Percentiles rank a stretch among this genome's conserved stretches.
Evolutionary conservation across 1,139 yeast genomes (phyloP).

Genomic region (Hemisphaericaspora lyxosophila): DNA sequence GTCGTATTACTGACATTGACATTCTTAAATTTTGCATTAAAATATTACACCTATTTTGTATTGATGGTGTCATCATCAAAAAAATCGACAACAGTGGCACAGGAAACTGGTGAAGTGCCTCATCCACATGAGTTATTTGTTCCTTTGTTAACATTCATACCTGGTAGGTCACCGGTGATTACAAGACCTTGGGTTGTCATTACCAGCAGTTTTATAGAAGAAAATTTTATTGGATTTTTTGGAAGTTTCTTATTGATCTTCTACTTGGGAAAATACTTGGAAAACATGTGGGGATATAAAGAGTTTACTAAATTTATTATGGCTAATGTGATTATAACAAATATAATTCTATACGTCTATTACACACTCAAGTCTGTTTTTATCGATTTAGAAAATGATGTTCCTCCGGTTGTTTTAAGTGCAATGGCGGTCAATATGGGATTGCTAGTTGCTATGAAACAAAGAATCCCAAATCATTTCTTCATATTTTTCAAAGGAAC

Average conservation of each 20-base stretch:
- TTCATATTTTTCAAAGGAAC: slow-evolving; percentile 40
- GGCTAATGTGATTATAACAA: slow-evolving; percentile 30
- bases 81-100: slow-evolving; percentile 24
- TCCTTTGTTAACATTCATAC: slow-evolving; percentile 41
- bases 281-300: slow-evolving; percentile 37
- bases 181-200: slow-evolving; percentile 41
- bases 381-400: slow-evolving; percentile 27
- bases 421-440: slow-evolving; percentile 43
- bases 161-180: slow-evolving; percentile 37
- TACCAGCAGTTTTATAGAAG: slow-evolving; percentile 37
- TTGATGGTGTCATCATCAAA: slow-evolving; percentile 33
- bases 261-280: slow-evolving; percentile 39
- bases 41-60: slow-evolving; percentile 34
- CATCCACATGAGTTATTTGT: slow-evolving; percentile 45
- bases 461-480: slow-evolving; percentile 45
- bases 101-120: slow-evolving; percentile 38
- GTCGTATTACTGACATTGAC: slow-evolving; percentile 33
- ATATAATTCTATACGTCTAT: slow-evolving; percentile 32
- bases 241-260: slow-evolving; percentile 28
- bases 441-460: slow-evolving; percentile 44
- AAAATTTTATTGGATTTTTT: slow-evolving; percentile 29
- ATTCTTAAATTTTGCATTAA: slow-evolving; percentile 27
- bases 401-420: slow-evolving; percentile 39
- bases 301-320: slow-evolving; percentile 32
- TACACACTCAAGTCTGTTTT: slow-evolving; percentile 31